Evolutionary conservation across 331 rosid genomes (phyloP), one percentile per base, ranked within the genome.

Genomic region (Pyracantha coccinea): DNA sequence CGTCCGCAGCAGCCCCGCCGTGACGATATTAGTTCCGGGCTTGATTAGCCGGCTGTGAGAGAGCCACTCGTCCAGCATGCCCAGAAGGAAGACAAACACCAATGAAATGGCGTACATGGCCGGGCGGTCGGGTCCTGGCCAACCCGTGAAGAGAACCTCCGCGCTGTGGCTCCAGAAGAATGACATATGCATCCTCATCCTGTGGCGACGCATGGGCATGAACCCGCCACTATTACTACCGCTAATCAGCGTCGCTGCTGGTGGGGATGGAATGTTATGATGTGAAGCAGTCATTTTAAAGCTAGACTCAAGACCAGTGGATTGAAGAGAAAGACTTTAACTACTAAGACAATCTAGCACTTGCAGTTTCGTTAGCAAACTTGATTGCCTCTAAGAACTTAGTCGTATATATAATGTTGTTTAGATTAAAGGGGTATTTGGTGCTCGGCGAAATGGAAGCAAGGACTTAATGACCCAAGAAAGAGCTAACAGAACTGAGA

Each of bases 31-130:
- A 4, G 79, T 44, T 1, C 57, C 87, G 0, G 85, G 77, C 77
- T 80, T 84, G 12, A 81, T 84, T 0, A 87, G 12, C 1, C 83
- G 70, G 50, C 85, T 77, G 29, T 79, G 83, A 7, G 93, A 81
- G 1, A 91, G 90, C 92, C 90, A 89, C 90, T 91, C 94, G 25
- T 87, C 91, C 20, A 86, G 10, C 50, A 87, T 50, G 20, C 94
- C 87, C 73, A 83, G 41, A 7, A 27, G 62, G 52, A 91, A 91
- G 7, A 91, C 88, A n/a, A 84, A 81, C 2, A 76, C 20, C 83
- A 89, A 41, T 15, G 91, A 81, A 72, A 91, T 24, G 31, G 82
- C 87, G 58, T 91, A 91, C 91, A 87, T 87, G 69, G 13, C 78
- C 0, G 86, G 71, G 82, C 77, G 75, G 52, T 81, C 77, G 0